A percentile compares a stretch with the other conserved stretches of the same genome.
Evolutionary conservation across 768 basidiomycete genomes (phyloP).

Genomic region (Dendrothele bispora): DNA sequence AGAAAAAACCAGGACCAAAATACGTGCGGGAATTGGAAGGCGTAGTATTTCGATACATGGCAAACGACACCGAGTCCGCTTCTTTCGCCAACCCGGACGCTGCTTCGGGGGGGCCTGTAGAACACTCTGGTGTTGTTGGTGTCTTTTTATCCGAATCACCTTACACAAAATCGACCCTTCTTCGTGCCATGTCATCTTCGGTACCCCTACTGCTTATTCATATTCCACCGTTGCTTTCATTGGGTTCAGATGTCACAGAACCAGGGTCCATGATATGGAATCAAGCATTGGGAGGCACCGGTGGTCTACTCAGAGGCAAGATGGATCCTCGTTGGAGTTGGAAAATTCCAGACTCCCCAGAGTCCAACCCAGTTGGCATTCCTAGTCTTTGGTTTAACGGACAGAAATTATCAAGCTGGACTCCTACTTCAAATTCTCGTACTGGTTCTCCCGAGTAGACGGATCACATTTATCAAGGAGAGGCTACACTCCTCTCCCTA

Average conservation of each 20-base stretch:
- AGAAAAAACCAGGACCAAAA: constrained; percentile 74
- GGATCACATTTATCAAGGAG: too few relatives aligned
- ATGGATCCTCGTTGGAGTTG: constrained; percentile 73
- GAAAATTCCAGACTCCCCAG: constrained; percentile 7
- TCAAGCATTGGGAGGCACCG: constrained; percentile 53
- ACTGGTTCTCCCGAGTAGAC: too few relatives aligned
- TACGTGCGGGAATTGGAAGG: constrained; percentile 91
- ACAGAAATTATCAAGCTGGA: too few relatives aligned
- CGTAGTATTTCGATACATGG: constrained; percentile 60
- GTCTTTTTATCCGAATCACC: constrained; percentile 79
- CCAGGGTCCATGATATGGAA: constrained; percentile 68
- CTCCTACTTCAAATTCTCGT: too few relatives aligned
- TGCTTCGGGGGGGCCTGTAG: too few relatives aligned
- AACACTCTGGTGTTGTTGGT: too few relatives aligned
- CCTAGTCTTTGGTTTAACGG: too few relatives aligned
- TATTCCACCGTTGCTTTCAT: constrained; percentile 47
- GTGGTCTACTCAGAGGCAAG: constrained; percentile 57
- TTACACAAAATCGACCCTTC: constrained; percentile 70
- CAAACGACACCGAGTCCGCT: constrained; percentile 4
- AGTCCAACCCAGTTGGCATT: too few relatives aligned
- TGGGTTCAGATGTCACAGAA: constrained; percentile 3
- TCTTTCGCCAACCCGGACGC: constrained; percentile 4
- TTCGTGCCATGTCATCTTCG: constrained; percentile 70
- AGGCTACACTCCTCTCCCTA: too few relatives aligned
- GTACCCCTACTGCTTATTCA: constrained; percentile 82